Base-by-base conservation (phyloP, 2,329 filamentous ascomycete genomes). In the Aspergillus sojae region DNA sequence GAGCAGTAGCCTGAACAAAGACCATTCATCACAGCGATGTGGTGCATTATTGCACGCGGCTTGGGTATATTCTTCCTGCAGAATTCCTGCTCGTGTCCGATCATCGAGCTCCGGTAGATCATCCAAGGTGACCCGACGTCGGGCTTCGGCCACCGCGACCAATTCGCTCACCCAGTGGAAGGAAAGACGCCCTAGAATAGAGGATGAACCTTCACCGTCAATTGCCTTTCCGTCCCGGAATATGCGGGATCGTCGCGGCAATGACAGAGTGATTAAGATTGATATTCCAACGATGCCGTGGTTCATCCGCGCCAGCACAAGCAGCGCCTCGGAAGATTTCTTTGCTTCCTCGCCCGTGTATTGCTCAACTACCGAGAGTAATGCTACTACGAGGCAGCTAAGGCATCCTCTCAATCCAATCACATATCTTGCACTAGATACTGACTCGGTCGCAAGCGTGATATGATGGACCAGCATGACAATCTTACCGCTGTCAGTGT, bases 61-160 rank as follows among this genome's bases (percentile, higher is more conserved):
- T 14, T 30, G 46, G 1, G 23, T 21, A 43, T 53, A 59, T 5
- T 34, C 34, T 4, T 43, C 34, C 23, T 53, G 26, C 2, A 59
- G 34, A 16, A 21, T 16, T 14, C 34, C 23, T n/a, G 57, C 46
- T 43, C 57, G 46, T 41, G 12, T 28, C 46, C 28, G 46, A 10
- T 53, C 57, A 23, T 59, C n/a, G 6, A 59, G 46, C 34, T 59
- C 46, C 19, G 57, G 57, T 3, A 59, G 57, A 23, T 39, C 19
- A 41, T 45, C 57, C 34, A 59, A 12, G 4, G 11, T 41, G 19
- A 59, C 39, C 3, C 21, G 32, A 16, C 52, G 16, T 11, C 26
- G 23, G 12, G 46, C 3, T 32, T 43, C 45, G 6, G 34, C 46
- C 9, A 26, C 6, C 4, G 14, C 16, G 23, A 59, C 14, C 45